Percentiles rank a stretch among this genome's conserved stretches.
Conservation (phyloP, 345 rosid species). For the Streptanthus diversifolius region DNA sequence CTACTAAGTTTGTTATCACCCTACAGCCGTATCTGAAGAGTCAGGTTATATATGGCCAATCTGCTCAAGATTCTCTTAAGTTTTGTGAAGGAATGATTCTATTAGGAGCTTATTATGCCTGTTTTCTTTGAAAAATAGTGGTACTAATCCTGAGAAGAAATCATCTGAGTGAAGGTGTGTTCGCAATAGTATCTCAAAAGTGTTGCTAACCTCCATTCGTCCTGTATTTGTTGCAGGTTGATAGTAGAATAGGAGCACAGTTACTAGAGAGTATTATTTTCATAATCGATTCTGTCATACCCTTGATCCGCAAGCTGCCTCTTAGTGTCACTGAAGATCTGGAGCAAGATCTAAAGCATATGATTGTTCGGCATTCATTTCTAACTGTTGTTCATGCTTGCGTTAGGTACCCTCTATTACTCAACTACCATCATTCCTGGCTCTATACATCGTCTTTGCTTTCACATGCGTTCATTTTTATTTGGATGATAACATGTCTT, state of each 20-base stretch:
- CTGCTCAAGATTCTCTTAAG: constrained; percentile 6
- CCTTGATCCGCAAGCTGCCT: constrained; percentile 82
- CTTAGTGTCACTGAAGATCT: constrained; percentile 75
- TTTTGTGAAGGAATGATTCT: constrained; percentile 17
- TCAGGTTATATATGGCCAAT: constrained; percentile 52
- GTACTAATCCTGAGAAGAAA: constrained; percentile 4
- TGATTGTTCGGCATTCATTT: constrained; percentile 94
- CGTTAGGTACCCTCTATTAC: constrained; percentile 61
- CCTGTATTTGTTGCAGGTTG: constrained; percentile 58
- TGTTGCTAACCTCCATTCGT: constrained; percentile 18
- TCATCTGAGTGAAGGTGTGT: constrained; percentile 3
- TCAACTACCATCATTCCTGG: constrained; percentile 11
- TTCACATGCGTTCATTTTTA: constrained; percentile 9
- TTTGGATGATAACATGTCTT: constrained; percentile 12
- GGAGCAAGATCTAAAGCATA: constrained; percentile 92
- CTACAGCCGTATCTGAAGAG: constrained; percentile 93
- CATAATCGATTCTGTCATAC: constrained; percentile 82
- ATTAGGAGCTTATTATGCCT: constrained; percentile 12
- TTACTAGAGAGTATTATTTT: constrained; percentile 92
- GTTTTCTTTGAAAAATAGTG: constrained; percentile 12
- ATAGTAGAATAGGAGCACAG: constrained; percentile 76
- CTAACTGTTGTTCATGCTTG: constrained; percentile 97
- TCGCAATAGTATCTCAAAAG: not conserved
- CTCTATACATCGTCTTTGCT: not conserved
- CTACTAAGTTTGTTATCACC: constrained; percentile 89